Evolutionary conservation across 1,139 yeast species (phyloP).

Genomic region (Debaryomyces sp.): DNA sequence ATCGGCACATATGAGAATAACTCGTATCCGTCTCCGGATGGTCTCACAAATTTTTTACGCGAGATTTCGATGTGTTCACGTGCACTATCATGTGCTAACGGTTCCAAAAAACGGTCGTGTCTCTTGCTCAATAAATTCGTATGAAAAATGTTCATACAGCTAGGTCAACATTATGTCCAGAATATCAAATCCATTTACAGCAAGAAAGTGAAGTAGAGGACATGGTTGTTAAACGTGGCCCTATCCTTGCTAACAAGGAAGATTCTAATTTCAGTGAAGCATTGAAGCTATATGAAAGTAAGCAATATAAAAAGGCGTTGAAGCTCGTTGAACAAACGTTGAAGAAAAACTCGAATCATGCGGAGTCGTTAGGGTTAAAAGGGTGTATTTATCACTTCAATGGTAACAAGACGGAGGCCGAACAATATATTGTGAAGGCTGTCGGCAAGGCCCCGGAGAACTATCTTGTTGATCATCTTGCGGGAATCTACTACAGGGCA

Average conservation of each 20-base stretch:
- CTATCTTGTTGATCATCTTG: slow-evolving; percentile 79
- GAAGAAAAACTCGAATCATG: slow-evolving; percentile 75
- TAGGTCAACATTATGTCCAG: not conserved
- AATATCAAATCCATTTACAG: not conserved
- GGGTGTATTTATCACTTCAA: slow-evolving; percentile 62
- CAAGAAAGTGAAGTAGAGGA: not conserved
- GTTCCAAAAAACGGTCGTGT: slow-evolving; percentile 2
- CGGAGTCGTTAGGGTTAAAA: slow-evolving; percentile 83
- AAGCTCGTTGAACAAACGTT: slow-evolving; percentile 75
- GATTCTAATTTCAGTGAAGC: slow-evolving; percentile 79
- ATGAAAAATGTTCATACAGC: not conserved
- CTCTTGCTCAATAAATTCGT: not conserved
- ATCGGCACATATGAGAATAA: not conserved
- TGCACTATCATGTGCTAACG: not conserved
- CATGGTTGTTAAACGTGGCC: slow-evolving; percentile 32
- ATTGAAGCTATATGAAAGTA: slow-evolving; percentile 76
- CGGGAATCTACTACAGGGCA: slow-evolving; percentile 81
- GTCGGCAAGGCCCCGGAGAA: slow-evolving; percentile 55
- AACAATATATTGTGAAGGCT: slow-evolving; percentile 62
- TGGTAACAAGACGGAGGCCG: slow-evolving; percentile 69
- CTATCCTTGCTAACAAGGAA: slow-evolving; percentile 54
- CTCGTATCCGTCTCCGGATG: not conserved
- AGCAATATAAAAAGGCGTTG: slow-evolving; percentile 85
- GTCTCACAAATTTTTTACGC: not conserved
- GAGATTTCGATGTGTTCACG: not conserved